Evolutionary conservation across 2,329 filamentous ascomycete species (phyloP).

Genomic region (Curvularia spicifera): DNA sequence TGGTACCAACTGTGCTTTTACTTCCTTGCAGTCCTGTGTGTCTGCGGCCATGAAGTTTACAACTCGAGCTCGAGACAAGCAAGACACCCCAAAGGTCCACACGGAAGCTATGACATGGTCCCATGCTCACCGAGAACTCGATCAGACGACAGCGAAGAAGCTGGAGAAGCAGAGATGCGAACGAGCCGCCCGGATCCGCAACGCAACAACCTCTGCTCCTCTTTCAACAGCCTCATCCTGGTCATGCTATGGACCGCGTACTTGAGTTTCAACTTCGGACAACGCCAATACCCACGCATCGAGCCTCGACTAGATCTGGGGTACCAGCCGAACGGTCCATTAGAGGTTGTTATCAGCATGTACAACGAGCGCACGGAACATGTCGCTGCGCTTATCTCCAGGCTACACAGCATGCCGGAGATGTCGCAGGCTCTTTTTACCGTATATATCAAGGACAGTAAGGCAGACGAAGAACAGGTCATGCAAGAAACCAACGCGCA

Average conservation of each 20-base stretch:
- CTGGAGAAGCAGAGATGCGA: not conserved
- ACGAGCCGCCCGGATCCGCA: not conserved
- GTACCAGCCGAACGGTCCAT: constrained; percentile 27
- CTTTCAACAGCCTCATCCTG: constrained; percentile 16
- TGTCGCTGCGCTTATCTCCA: constrained; percentile 31
- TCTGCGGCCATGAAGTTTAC: constrained; percentile 13
- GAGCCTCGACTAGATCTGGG: constrained; percentile 22
- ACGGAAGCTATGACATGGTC: constrained; percentile 12
- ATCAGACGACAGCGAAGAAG: constrained; percentile 14
- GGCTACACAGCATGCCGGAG: constrained; percentile 28
- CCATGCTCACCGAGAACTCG: not conserved
- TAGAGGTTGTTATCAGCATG: constrained; percentile 50
- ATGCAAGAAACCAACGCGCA: constrained; percentile 32
- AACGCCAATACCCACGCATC: constrained; percentile 12
- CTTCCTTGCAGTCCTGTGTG: constrained; percentile 20
- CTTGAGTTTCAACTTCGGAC: constrained; percentile 29
- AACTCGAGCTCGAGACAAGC: not conserved
- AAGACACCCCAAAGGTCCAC: not conserved
- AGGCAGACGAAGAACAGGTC: constrained; percentile 31
- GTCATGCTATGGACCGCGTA: constrained; percentile 26
- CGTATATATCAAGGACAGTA: constrained; percentile 45
- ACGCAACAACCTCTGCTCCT: constrained; percentile 4
- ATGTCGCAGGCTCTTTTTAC: constrained; percentile 30
- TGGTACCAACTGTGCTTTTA: constrained; percentile 25
- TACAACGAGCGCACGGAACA: constrained; percentile 43